Percentiles rank a stretch among this genome's conserved stretches.
Evolutionary conservation across 306 rosid species (phyloP).

Genomic region (Cucurbita ficifolia): DNA sequence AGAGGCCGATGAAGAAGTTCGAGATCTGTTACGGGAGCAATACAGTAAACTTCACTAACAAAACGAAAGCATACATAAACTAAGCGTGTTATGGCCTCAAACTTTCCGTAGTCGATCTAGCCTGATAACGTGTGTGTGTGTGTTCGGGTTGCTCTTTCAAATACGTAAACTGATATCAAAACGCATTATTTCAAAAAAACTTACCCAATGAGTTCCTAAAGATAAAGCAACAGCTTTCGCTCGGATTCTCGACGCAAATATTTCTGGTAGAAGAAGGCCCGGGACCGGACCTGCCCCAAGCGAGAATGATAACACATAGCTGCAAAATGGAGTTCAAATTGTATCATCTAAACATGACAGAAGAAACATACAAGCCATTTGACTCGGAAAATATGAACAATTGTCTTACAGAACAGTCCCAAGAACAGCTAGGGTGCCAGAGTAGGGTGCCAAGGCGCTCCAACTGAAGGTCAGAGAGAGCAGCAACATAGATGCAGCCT

Average conservation of each 20-base stretch:
- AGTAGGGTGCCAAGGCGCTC: conserved; percentile 63
- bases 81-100: background rate
- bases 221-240: conserved; percentile 93
- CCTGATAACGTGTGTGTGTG: background rate
- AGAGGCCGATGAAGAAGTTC: conserved; percentile 83
- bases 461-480: conserved; percentile 79
- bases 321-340: conserved; percentile 20
- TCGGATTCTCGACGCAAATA: conserved; percentile 90
- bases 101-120: background rate
- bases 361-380: background rate
- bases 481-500: conserved; percentile 96
- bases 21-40: conserved; percentile 44
- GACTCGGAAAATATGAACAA: background rate
- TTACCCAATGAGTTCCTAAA: conserved; percentile 95
- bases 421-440: conserved; percentile 70
- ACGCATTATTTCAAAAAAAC: conserved; percentile 7
- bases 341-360: background rate
- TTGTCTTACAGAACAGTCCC: conserved; percentile 85
- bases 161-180: background rate
- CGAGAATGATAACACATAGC: conserved; percentile 88
- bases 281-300: conserved; percentile 99
- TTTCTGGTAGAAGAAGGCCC: conserved; percentile 93
- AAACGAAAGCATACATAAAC: background rate
- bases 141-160: background rate
- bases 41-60: conserved; percentile 1